Evolutionary conservation across 2,329 filamentous ascomycete species (phyloP), one percentile per base, ranked within the genome.

Genomic region (Ophiostoma novo-ulmi): DNA sequence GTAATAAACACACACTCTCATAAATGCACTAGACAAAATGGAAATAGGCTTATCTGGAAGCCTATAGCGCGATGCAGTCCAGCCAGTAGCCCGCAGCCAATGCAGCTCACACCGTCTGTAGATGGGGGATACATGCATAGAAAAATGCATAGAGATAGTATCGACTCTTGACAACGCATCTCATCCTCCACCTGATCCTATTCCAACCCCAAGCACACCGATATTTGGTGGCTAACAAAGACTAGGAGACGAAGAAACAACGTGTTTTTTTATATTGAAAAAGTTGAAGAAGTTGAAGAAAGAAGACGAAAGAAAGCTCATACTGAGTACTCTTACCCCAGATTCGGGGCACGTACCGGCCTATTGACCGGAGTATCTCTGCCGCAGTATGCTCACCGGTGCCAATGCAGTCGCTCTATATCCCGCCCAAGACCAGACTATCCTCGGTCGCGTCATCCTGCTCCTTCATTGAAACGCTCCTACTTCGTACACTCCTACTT

Each of bases 351-450:
- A 58, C 52, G 52, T 58, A 63, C 26, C 58, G 58, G 58, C 58
- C 58, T 63, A 63, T 63, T 63, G 58, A 17, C 58, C 58, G 58
- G 58, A 22, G 58, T 63, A 63, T 63, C 26, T 31, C 58, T 63
- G 58, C 55, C 22, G 58, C 26, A 13, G 26, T 63, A 11, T 58
- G 52, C 22, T 58, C 20, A 58, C 52, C 22, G 52, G 52, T 58
- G 22, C 10, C 52, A 58, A 20, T 48, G 44, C 44, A 48, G 44
- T 5, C 17, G 44, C 14, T 48, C 44, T 48, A 10, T 48, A 17
- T 48, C 44, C 44, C 44, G 44, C 44, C 44, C 44, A 48, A 48
- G 44, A 48, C 13, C 41, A 44, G 44, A 20, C 44, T 20, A 48
- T 7, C n/a, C 44, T 20, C 17, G 17, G 17, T 48, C 44, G 44